Base-by-base conservation (phyloP, 192 early-diverging fungal genomes). In the Coemansia sp. region DNA sequence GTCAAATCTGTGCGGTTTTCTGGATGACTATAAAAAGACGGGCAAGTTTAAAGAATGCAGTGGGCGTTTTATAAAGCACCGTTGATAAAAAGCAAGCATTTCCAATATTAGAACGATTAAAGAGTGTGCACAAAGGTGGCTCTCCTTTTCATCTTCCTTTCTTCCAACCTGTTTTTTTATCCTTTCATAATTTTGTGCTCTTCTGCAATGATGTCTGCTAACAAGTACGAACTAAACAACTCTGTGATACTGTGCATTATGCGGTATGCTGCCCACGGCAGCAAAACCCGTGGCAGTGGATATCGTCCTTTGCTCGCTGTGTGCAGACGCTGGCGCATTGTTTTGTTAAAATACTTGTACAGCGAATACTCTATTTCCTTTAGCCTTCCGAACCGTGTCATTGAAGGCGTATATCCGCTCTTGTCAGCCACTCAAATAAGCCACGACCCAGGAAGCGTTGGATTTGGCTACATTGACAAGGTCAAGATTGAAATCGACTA, bases 31-130 rank as follows among this genome's bases (percentile, higher is more conserved):
- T 42, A 89, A 88, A 52, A 91, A 84, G 28, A 81, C 66, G 39
- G 95, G 83, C 81, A 92, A 89, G 56, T 92, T 91, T 55, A 86
- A 86, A 30, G 93, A 94, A 56, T 93, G 87, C n/a, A 81, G 79
- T 30, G 90, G 87, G 20, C 96, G 85, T 21, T 75, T 63, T 12
- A 74, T 80, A 23, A 74, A 71, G 52, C 45, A 23, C 7, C 6
- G 25, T 51, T 51, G 48, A 51, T 26, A 26, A 51, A 51, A 51
- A 26, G 48, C 48, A 9, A 25, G 9, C 9, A 10, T 26, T 26
- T 51, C 48, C 16, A 51, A 51, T 23, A 51, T 51, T 51, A 25
- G 25, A 51, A 51, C 25, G 25, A 51, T 8, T 26, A 51, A 51
- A 23, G 48, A 51, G n/a, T 46, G 18, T 18, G 1, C 25, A 15